phyloP scores from a whole-genome alignment of 2,329 filamentous ascomycete species.

The Colletotrichum tamarilloi region DNA sequence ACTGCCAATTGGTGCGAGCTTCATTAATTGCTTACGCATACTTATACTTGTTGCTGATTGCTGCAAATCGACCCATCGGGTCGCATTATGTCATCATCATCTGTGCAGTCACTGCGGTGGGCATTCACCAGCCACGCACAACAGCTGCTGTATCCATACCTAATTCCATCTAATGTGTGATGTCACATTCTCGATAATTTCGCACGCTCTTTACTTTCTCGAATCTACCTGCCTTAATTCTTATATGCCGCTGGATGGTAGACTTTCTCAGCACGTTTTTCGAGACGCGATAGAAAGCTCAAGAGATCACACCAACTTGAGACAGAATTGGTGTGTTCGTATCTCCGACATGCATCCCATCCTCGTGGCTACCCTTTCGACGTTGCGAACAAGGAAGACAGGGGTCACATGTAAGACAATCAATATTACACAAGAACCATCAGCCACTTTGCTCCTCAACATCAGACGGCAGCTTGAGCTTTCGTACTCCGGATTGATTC shows the following conservation, averaged over 20 bases:
- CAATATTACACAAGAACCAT: not conserved
- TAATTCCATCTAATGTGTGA: not conserved
- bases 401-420: conserved; percentile 24
- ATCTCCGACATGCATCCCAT: not conserved
- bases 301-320: not conserved
- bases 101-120: not conserved
- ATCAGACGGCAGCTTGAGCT: conserved; percentile 8
- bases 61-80: not conserved
- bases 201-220: not conserved
- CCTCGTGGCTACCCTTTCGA: not conserved
- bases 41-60: not conserved
- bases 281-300: not conserved
- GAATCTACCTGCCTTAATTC: not conserved
- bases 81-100: conserved; percentile 21
- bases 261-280: not conserved
- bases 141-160: not conserved
- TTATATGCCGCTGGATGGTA: not conserved
- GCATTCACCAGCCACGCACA: not conserved
- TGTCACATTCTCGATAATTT: not conserved
- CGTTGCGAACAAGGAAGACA: not conserved
- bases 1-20: not conserved
- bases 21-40: not conserved
- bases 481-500: too few relatives aligned
- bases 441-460: conserved; percentile 11
- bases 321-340: not conserved